Conservation (phyloP, 2,329 filamentous ascomycete species). For the Ilyonectria mors-panacis region DNA sequence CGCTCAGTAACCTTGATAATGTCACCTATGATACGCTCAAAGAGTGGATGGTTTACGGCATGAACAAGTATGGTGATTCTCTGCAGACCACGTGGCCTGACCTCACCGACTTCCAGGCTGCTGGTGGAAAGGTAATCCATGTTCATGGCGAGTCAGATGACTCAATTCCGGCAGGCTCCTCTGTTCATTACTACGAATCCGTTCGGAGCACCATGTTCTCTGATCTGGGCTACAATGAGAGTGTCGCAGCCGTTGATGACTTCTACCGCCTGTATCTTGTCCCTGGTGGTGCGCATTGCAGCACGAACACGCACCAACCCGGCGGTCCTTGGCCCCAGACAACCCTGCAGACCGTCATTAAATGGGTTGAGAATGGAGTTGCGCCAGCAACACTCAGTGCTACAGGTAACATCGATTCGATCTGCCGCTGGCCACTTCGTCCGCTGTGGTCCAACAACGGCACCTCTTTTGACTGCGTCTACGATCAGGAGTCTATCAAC, state of each 20-base stretch:
- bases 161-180: slow-evolving; percentile 66
- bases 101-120: slow-evolving; percentile 62
- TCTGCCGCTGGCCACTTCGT: slow-evolving; percentile 61
- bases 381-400: slow-evolving; percentile 61
- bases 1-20: slow-evolving; percentile 56
- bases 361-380: slow-evolving; percentile 67
- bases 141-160: slow-evolving; percentile 70
- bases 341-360: slow-evolving; percentile 62
- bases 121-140: slow-evolving; percentile 70
- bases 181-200: slow-evolving; percentile 67
- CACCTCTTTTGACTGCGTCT: slow-evolving; percentile 16
- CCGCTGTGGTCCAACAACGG: slow-evolving; percentile 52
- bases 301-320: slow-evolving; percentile 57
- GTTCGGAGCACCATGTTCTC: slow-evolving; percentile 66
- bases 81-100: slow-evolving; percentile 70
- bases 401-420: slow-evolving; percentile 54
- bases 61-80: slow-evolving; percentile 63
- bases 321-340: slow-evolving; percentile 59
- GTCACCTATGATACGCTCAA: slow-evolving; percentile 68
- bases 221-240: slow-evolving; percentile 54
- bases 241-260: slow-evolving; percentile 59
- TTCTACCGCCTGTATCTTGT: slow-evolving; percentile 61
- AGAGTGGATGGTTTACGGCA: slow-evolving; percentile 65
- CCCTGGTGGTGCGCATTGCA: slow-evolving; percentile 67
- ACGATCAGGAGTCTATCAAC: slow-evolving; percentile 23